Evolutionary conservation across 768 basidiomycete species (phyloP).

Genomic region (Agaricus sinodeliciosus): DNA sequence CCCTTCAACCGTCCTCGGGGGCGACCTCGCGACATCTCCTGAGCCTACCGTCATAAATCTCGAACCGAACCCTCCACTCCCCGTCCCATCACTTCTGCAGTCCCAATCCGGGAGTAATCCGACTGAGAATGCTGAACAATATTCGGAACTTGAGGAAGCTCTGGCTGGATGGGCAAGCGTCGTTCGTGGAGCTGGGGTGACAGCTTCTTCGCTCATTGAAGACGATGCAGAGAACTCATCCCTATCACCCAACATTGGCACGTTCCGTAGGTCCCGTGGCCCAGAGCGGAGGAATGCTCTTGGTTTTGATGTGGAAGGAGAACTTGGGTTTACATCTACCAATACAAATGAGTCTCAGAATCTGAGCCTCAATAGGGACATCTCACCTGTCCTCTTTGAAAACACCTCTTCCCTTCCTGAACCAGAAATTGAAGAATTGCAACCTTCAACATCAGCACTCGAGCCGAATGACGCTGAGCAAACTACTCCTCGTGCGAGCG

Average conservation of each 20-base stretch:
- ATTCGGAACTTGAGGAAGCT: conserved; percentile 4
- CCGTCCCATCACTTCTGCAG: background rate
- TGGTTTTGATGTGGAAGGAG: conserved; percentile 1
- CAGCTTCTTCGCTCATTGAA: conserved; percentile 1
- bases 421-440: background rate
- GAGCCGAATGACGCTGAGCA: background rate
- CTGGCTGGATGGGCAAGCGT: conserved; percentile 9
- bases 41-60: conserved; percentile 4
- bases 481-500: conserved; percentile 2
- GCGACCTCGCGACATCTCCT: conserved; percentile 4
- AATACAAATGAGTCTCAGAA: background rate
- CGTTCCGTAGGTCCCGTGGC: background rate
- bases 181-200: conserved; percentile 4
- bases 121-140: background rate
- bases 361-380: background rate
- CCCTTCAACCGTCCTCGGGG: background rate
- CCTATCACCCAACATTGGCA: background rate
- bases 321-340: background rate
- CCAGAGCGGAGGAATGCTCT: conserved; percentile 2
- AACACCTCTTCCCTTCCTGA: background rate
- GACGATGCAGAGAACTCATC: background rate
- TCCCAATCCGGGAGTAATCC: background rate
- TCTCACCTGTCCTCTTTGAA: conserved; percentile 1
- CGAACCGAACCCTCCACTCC: background rate
- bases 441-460: background rate